These are phyloP conservation scores for Mallotus repandus DNA, from an alignment of 441 rosid species.

Conservation along the genomic window DNA sequence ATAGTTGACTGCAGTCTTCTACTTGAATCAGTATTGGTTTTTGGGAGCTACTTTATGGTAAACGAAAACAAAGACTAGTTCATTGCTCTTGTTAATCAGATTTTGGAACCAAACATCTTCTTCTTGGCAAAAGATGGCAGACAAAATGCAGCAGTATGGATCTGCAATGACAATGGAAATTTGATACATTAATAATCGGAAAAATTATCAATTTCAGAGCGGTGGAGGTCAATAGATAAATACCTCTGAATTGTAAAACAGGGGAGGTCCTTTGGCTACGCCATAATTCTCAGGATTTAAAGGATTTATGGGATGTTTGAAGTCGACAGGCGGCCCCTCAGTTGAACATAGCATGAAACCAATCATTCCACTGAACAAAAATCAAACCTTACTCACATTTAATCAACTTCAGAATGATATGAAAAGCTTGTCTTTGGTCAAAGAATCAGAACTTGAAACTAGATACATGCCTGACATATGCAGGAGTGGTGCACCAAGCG, in stretches of 20 bases:
- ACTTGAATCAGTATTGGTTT: neutral
- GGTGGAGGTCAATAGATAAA: neutral
- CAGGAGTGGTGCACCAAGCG: constrained; percentile 70
- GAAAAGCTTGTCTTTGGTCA: neutral
- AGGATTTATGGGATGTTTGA: constrained; percentile 57
- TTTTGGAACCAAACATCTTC: constrained; percentile 15
- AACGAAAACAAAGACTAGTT: constrained; percentile 6
- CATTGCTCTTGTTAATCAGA: neutral
- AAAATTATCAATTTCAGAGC: neutral
- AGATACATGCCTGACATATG: constrained; percentile 54
- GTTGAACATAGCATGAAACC: constrained; percentile 85
- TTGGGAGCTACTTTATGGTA: neutral
- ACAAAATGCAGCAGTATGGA: constrained; percentile 71
- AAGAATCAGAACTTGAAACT: neutral
- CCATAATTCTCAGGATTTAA: constrained; percentile 39
- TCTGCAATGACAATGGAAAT: constrained; percentile 32
- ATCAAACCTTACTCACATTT: neutral
- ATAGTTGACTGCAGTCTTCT: neutral
- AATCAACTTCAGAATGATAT: neutral
- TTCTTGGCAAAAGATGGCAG: constrained; percentile 68
- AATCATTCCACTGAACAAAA: constrained; percentile 57
- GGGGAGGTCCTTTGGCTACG: constrained; percentile 53
- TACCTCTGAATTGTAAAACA: constrained; percentile 71
- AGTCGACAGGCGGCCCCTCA: constrained; percentile 67
- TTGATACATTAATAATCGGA: too few relatives aligned